Percentiles rank a stretch among this genome's conserved stretches.
Conservation (phyloP, 1,284 basidiomycete species). For the Ganoderma resinaceum region DNA sequence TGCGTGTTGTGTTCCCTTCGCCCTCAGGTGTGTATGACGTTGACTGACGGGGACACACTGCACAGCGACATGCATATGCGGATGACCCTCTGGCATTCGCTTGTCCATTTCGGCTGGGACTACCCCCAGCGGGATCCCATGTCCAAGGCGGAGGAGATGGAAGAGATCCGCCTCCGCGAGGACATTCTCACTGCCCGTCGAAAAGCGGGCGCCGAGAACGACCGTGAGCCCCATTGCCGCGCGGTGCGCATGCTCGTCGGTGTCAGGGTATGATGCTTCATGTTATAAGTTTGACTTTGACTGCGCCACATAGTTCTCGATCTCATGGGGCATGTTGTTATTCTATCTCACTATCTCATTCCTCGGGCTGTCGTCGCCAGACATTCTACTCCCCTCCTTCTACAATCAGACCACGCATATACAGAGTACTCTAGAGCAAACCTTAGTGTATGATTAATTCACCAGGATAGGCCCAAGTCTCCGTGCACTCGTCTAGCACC, state of each 20-base stretch:
- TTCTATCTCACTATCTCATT: neutral
- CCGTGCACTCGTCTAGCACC: neutral
- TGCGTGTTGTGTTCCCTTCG: slow-evolving; percentile 41
- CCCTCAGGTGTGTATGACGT: neutral
- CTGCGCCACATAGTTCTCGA: neutral
- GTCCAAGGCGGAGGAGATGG: slow-evolving; percentile 68
- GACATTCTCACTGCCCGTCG: slow-evolving; percentile 67
- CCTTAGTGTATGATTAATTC: neutral
- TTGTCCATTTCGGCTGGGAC: slow-evolving; percentile 63
- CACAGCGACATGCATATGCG: slow-evolving; percentile 73
- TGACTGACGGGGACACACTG: neutral
- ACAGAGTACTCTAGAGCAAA: neutral
- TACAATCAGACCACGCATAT: neutral
- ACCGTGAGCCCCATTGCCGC: slow-evolving; percentile 61
- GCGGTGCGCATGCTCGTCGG: slow-evolving; percentile 67
- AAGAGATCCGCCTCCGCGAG: slow-evolving; percentile 67
- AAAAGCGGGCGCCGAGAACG: slow-evolving; percentile 57
- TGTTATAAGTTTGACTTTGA: neutral
- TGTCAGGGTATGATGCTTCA: slow-evolving; percentile 48
- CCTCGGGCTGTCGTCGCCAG: neutral
- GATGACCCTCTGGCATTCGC: slow-evolving; percentile 70
- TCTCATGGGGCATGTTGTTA: neutral
- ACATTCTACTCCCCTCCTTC: neutral
- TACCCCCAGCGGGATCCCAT: slow-evolving; percentile 65
- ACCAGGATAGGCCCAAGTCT: neutral